phyloP scores from a whole-genome alignment of 345 rosid genomes.

The Excoecaria agallocha region DNA sequence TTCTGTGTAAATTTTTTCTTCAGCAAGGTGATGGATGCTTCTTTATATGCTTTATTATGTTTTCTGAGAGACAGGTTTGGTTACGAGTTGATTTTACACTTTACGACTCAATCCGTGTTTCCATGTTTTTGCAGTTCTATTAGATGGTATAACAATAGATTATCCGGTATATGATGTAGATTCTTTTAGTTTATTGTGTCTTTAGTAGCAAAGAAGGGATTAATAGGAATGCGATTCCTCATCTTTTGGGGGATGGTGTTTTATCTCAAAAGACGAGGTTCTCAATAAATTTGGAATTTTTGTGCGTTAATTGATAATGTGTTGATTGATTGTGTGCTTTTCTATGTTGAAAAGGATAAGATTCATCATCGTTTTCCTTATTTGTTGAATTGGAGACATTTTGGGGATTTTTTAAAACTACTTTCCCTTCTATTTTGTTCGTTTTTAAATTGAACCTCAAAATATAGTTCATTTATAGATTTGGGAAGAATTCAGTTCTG shows the following conservation, averaged over 20 bases:
- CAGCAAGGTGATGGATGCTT: constrained; percentile 3
- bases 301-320: background rate
- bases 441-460: background rate
- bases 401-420: no score
- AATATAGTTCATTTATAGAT: background rate
- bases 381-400: no score
- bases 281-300: background rate
- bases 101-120: background rate
- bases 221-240: background rate
- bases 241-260: background rate
- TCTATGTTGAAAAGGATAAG: background rate
- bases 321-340: background rate
- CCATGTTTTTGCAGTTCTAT: background rate
- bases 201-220: background rate
- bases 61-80: background rate
- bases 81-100: background rate
- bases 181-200: background rate
- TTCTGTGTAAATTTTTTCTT: constrained; percentile 3
- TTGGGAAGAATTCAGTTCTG: background rate
- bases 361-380: no score
- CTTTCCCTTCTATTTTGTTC: background rate
- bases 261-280: background rate
- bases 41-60: background rate
- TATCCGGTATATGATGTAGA: background rate
- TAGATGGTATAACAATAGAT: background rate